Base-by-base conservation (phyloP, 495 filamentous ascomycete species). In the Penicillium canariense region DNA sequence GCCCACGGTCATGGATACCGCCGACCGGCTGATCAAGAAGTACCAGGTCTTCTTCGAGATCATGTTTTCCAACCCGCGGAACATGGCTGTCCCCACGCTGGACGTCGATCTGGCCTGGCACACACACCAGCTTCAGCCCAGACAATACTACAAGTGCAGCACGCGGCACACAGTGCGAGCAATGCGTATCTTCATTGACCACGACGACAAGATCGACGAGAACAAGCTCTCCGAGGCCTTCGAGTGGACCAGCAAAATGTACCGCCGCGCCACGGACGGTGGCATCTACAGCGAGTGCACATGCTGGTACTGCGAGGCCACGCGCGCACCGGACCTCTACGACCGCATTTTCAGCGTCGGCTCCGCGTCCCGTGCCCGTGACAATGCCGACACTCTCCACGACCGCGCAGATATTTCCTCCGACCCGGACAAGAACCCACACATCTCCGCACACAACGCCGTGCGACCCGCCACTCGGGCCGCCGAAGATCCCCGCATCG, bases 301-400 rank as follows among this genome's bases (percentile, higher is more conserved):
- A 1, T 96, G 90, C 68, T 95, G 90, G 89, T 91, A 90, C 63
- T 96, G 90, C 70, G 89, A 93, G 75, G 82, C 86, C 18, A 82
- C 88, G 55, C 85, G 90, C 11, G 81, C 82, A 31, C 56, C 70
- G n/a, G 66, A 71, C 36, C 68, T 81, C 9, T 82, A 87, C 66
- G 56, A 57, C 42, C 81, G 78, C 36, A 31, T 75, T 30, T 56
- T 69, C 56, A 59, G 52, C 25, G 54, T 60, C 34, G 60, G 54
- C 12, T 62, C 60, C 9, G 62, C 73, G 56, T 56, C 68, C 32
- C 62, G 60, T 55, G 66, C 74, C 27, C 59, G 67, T 42, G 22
- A 61, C 14, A 64, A 59, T 42, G 80, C 83, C 26, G 68, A 79
- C 43, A 73, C 82, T 43, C 68, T 77, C 9, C 72, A 75, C 55